Evolutionary conservation across 805 yeast species (phyloP).

Genomic region (Komagataella pseudopastoris): DNA sequence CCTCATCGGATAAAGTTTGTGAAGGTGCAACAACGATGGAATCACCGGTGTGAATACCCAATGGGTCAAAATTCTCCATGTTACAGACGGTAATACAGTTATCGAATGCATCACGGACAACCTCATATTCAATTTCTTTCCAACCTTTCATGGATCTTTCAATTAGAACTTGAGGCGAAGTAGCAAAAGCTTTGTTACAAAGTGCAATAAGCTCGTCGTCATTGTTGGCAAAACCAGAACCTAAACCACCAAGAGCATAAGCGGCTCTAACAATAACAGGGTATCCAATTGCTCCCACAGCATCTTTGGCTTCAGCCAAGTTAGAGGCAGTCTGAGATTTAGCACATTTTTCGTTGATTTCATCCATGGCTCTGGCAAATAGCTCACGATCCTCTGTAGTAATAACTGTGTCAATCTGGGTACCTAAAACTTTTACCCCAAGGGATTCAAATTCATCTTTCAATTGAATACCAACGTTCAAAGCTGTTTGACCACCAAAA

Average conservation of each 20-base stretch:
- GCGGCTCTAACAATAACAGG: constrained; percentile 98
- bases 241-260: constrained; percentile 93
- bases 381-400: constrained; percentile 98
- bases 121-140: constrained; percentile 98
- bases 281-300: constrained; percentile 79
- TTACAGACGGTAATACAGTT: constrained; percentile 98
- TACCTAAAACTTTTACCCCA: constrained; percentile 93
- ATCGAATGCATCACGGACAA: constrained; percentile 92
- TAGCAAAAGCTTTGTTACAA: constrained; percentile 86
- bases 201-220: constrained; percentile 70
- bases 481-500: constrained; percentile 98
- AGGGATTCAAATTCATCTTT: constrained; percentile 88
- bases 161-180: constrained; percentile 90
- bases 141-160: constrained; percentile 98
- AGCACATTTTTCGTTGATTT: constrained; percentile 93
- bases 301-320: constrained; percentile 70
- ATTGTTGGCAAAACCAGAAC: constrained; percentile 94
- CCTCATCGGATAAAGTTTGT: constrained; percentile 93
- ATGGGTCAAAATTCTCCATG: constrained; percentile 98
- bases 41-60: constrained; percentile 98
- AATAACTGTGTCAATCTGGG: constrained; percentile 89
- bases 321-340: constrained; percentile 75
- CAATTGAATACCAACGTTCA: constrained; percentile 88
- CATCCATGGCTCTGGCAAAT: constrained; percentile 88
- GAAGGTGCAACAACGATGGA: constrained; percentile 98